Base-by-base conservation (phyloP, 306 rosid species). In the Cercis canadensis region DNA sequence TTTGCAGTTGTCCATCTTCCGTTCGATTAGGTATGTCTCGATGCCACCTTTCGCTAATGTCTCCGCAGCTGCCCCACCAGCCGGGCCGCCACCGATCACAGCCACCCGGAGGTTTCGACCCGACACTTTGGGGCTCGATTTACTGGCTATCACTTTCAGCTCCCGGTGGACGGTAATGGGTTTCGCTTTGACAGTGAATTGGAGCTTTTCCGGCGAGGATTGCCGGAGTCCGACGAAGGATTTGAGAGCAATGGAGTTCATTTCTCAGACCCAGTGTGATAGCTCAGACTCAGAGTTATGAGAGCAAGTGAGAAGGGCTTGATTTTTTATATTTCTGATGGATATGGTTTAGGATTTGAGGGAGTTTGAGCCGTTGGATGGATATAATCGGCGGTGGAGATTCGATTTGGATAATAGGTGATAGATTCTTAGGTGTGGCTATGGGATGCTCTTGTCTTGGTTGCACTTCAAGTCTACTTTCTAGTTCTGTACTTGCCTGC, bases 1-100 rank as follows among this genome's bases (percentile, higher is more conserved):
- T 74, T 95, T 95, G 75, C 96, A 87, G 86, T 95, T 95, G 78
- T 95, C 99, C 16, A 95, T 70, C 77, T 95, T 95, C 16, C 99
- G 87, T 73, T 95, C 97, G 10, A 95, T 84, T 4, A 95, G 87
- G 67, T 79, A 87, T 1, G 99, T 95, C 62, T 95, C 99, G 0
- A 91, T 24, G 17, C 99, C 99, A 0, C 97, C 96, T 16, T 86
- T 87, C 8, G 88, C 90, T 0, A 95, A 82, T 0, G 97, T 83
- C 59, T 94, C 99, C 0, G 99, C 99, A 0, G 99, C 97, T 0
- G 96, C 33, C 0, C 99, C 99, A 0, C 99, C 99, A 0, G 99
- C 97, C 0, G 99, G 99, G 0, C 99, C 99, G 0, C 97, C 99
- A 0, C 99, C 99, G 0, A 94, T 59, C 11, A 94, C 86, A 0